phyloP scores from a whole-genome alignment of 805 yeast species.

The Candida gorgasii region DNA sequence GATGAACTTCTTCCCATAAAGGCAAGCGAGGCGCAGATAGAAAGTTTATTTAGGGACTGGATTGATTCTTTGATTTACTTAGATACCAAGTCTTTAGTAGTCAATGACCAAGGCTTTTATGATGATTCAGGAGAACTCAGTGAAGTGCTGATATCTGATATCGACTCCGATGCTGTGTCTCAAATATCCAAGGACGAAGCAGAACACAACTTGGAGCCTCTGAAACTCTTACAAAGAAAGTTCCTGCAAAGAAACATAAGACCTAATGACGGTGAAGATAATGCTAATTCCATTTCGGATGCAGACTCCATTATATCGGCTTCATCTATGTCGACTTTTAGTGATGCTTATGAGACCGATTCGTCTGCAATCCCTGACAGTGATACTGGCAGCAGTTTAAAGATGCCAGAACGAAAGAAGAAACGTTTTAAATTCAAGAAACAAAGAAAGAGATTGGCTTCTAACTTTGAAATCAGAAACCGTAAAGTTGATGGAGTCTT shows the following conservation, averaged over 20 bases:
- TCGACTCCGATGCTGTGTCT: constrained; percentile 24
- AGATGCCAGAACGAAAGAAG: background rate
- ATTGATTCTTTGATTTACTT: constrained; percentile 26
- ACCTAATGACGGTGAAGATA: background rate
- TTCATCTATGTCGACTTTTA: constrained; percentile 16
- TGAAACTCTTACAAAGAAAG: constrained; percentile 11
- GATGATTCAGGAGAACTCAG: constrained; percentile 20
- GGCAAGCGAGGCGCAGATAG: constrained; percentile 5
- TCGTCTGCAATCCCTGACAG: constrained; percentile 6
- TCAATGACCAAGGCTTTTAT: constrained; percentile 45
- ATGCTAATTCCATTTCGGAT: constrained; percentile 16
- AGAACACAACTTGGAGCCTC: constrained; percentile 9
- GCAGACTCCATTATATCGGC: constrained; percentile 21
- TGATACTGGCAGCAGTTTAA: background rate
- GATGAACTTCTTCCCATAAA: constrained; percentile 3
- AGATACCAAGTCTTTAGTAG: constrained; percentile 13
- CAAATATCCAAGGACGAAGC: constrained; percentile 1
- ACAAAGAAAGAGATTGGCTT: background rate
- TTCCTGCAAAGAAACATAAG: constrained; percentile 9
- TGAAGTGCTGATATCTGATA: constrained; percentile 27
- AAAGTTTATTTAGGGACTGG: constrained; percentile 27
- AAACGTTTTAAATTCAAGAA: constrained; percentile 9
- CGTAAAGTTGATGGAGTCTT: constrained; percentile 63
- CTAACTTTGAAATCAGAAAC: constrained; percentile 37
- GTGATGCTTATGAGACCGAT: constrained; percentile 11